Evolutionary conservation across 306 rosid genomes (phyloP).

Genomic region (Ziziphus jujuba): DNA sequence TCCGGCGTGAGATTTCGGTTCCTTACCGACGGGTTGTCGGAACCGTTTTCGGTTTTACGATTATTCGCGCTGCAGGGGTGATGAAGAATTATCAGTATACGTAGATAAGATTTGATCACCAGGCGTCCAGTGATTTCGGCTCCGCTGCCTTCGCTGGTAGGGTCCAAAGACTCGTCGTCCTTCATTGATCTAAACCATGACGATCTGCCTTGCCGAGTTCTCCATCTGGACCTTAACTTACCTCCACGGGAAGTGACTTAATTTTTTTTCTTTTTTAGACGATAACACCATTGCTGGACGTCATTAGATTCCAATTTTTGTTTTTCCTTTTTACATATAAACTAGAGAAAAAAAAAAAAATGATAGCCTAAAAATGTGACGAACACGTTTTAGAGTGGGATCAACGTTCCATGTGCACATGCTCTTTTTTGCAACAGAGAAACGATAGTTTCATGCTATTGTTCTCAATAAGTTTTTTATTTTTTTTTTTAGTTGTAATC

Average conservation of each 20-base stretch:
- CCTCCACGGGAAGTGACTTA: constrained; percentile 42
- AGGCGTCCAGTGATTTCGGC: constrained; percentile 21
- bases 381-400: constrained; percentile 6
- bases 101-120: constrained; percentile 27
- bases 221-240: constrained; percentile 43
- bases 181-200: constrained; percentile 33
- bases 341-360: constrained; percentile 14
- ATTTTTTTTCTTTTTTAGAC: constrained; percentile 14
- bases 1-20: constrained; percentile 53
- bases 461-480: constrained; percentile 17
- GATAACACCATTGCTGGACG: constrained; percentile 12
- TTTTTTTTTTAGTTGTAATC: constrained; percentile 15
- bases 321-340: neutral
- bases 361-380: neutral
- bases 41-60: constrained; percentile 21
- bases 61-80: constrained; percentile 49
- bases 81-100: constrained; percentile 16
- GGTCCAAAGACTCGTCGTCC: constrained; percentile 45
- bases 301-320: constrained; percentile 3
- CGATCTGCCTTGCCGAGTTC: constrained; percentile 26
- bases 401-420: constrained; percentile 25
- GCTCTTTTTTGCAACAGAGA: constrained; percentile 37
- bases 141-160: constrained; percentile 15
- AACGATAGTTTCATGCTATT: constrained; percentile 24
- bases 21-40: constrained; percentile 29